Conservation (phyloP, 257 asterid species). For the Nicotiana undulata region DNA sequence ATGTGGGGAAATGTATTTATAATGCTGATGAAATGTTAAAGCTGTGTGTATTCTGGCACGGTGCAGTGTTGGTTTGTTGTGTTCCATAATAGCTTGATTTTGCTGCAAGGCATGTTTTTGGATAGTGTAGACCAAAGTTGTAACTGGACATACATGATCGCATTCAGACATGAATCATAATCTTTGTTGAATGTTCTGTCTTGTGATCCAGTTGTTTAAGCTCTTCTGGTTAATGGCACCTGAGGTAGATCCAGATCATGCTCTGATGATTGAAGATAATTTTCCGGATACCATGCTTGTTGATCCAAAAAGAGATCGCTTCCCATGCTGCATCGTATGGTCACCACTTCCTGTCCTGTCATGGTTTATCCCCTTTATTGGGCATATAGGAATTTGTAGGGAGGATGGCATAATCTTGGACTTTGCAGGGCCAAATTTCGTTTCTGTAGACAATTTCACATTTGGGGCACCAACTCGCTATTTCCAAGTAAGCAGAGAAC, state of each 20-base stretch:
- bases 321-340: constrained; percentile 93
- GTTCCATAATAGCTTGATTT: not conserved
- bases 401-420: constrained; percentile 91
- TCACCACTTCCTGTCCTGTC: constrained; percentile 87
- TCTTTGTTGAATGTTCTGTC: not conserved
- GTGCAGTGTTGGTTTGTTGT: not conserved
- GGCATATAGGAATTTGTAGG: constrained; percentile 86
- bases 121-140: not conserved
- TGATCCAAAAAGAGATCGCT: constrained; percentile 58
- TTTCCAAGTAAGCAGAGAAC: constrained; percentile 57
- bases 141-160: not conserved
- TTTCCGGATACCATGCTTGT: constrained; percentile 24
- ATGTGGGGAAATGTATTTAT: not conserved
- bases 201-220: constrained; percentile 15
- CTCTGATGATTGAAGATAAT: constrained; percentile 44
- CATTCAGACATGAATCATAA: not conserved
- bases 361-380: constrained; percentile 80
- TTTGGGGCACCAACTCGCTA: constrained; percentile 85
- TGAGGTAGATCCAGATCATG: constrained; percentile 35
- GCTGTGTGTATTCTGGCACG: not conserved
- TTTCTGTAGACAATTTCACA: constrained; percentile 77
- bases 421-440: constrained; percentile 90
- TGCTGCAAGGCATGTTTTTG: not conserved
- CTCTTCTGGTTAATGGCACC: constrained; percentile 40
- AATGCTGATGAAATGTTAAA: not conserved